phyloP scores from a whole-genome alignment of 2,329 filamentous ascomycete species.

The Diplodia scrobiculata region DNA sequence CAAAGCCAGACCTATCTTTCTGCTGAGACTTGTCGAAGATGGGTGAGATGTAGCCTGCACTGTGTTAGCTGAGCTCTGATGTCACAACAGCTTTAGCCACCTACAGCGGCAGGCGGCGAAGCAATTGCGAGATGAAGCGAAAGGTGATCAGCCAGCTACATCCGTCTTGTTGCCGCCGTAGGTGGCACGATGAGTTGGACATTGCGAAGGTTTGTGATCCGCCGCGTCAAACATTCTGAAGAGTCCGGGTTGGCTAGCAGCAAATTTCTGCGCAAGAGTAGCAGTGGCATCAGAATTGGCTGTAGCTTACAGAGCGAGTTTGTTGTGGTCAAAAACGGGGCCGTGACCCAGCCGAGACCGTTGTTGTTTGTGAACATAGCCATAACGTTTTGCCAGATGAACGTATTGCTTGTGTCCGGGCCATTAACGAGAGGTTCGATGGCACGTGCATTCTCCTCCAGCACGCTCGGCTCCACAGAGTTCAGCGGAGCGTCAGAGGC shows the following conservation, averaged over 20 bases:
- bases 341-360: neutral
- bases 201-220: too few species aligned
- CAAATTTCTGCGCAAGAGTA: neutral
- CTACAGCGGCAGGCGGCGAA: constrained; percentile 45
- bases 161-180: too few species aligned
- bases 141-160: too few species aligned
- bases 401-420: neutral
- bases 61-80: constrained; percentile 32
- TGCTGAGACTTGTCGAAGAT: constrained; percentile 54
- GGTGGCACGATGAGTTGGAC: too few species aligned
- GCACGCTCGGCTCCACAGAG: neutral
- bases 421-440: neutral
- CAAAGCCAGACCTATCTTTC: constrained; percentile 56
- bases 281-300: neutral
- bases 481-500: neutral
- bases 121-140: constrained; percentile 37
- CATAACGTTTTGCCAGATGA: neutral
- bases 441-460: neutral
- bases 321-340: neutral
- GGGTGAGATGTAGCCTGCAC: constrained; percentile 51
- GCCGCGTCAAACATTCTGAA: neutral
- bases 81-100: neutral
- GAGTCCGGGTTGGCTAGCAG: too few species aligned
- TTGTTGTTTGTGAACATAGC: neutral
- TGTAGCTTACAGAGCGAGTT: neutral